Evolutionary conservation across 2,329 filamentous ascomycete genomes (phyloP).

Genomic region (Cryphonectria carpinicola): DNA sequence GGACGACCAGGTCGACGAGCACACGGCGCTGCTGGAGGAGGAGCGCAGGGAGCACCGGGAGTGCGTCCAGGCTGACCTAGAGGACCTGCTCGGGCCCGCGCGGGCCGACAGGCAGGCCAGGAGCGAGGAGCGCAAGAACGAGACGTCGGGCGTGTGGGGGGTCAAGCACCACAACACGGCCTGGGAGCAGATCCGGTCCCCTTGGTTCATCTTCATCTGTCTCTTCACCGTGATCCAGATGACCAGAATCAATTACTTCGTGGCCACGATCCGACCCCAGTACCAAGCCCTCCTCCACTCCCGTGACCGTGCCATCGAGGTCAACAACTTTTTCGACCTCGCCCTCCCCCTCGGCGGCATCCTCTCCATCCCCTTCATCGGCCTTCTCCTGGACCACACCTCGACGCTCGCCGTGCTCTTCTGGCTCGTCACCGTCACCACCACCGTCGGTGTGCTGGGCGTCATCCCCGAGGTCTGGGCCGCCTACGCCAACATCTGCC

Average conservation of each 20-base stretch:
- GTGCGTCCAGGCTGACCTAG: constrained; percentile 70
- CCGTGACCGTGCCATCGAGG: constrained; percentile 60
- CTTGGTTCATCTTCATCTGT: constrained; percentile 85
- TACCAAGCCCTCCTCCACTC: constrained; percentile 76
- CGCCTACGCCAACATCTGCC: constrained; percentile 73
- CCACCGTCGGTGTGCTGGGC: constrained; percentile 76
- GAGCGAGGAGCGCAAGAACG: constrained; percentile 71
- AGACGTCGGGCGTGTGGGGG: constrained; percentile 81
- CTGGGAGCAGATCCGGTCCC: constrained; percentile 72
- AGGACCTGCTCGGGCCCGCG: constrained; percentile 69
- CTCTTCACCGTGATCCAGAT: constrained; percentile 79
- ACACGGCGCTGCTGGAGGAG: constrained; percentile 57
- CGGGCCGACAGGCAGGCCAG: constrained; percentile 65
- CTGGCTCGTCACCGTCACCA: constrained; percentile 71
- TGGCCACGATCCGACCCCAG: constrained; percentile 82
- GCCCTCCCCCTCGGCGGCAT: constrained; percentile 81
- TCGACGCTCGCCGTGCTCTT: constrained; percentile 73
- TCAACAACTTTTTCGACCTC: constrained; percentile 84
- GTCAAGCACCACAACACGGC: constrained; percentile 77
- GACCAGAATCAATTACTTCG: constrained; percentile 89
- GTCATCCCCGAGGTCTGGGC: constrained; percentile 70
- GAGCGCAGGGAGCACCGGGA: constrained; percentile 64
- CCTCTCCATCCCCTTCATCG: constrained; percentile 85
- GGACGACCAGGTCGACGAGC: constrained; percentile 61
- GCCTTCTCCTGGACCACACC: constrained; percentile 75